phyloP scores from a whole-genome alignment of 805 yeast species.

The Saccharomycopsis schoenii region DNA sequence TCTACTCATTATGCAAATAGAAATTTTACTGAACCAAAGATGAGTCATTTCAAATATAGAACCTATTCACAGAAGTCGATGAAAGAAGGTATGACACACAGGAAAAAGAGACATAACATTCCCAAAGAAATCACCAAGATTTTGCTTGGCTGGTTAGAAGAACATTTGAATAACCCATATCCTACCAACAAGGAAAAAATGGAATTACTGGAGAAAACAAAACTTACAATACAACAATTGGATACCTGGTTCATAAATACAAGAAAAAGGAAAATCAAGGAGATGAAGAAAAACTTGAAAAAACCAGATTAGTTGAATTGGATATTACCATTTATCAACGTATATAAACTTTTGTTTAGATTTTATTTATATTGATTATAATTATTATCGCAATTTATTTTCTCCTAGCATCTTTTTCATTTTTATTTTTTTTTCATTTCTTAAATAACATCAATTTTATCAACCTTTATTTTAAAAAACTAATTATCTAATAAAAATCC shows the following conservation, averaged over 20 bases:
- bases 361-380: too few species aligned
- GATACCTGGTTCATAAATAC: constrained; percentile 88
- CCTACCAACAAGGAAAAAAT: constrained; percentile 74
- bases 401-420: too few species aligned
- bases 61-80: background rate
- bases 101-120: constrained; percentile 53
- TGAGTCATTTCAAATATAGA: background rate
- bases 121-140: constrained; percentile 72
- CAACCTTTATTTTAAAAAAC: too few species aligned
- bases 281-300: constrained; percentile 31
- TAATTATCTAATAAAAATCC: too few species aligned
- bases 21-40: background rate
- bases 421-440: background rate
- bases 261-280: constrained; percentile 58
- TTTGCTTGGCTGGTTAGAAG: constrained; percentile 63
- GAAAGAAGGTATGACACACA: background rate
- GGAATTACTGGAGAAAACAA: constrained; percentile 58
- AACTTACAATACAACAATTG: constrained; percentile 69
- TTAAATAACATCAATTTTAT: too few species aligned
- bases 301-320: background rate
- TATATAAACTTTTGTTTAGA: too few species aligned
- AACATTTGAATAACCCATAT: constrained; percentile 71
- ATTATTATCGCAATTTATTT: background rate
- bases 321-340: background rate
- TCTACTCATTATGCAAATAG: background rate